Evolutionary conservation across 2,329 filamentous ascomycete species (phyloP).

Genomic region (Domatiomyces catenatus): DNA sequence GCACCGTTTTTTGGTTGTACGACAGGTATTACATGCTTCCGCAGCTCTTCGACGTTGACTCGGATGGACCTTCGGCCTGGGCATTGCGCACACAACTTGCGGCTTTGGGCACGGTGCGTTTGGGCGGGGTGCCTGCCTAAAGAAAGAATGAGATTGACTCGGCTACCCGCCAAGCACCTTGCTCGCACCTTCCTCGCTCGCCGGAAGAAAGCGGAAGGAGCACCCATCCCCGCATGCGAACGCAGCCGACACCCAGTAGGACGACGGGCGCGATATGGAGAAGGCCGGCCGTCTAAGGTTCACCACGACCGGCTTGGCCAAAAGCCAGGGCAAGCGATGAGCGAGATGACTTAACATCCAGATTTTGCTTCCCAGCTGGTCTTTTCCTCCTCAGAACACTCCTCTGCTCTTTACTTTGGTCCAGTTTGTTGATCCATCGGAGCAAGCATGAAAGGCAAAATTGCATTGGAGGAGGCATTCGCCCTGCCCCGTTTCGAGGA

Average conservation of each 20-base stretch:
- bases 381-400: neutral
- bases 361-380: neutral
- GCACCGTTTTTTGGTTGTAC: slow-evolving; percentile 37
- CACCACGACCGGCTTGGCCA: neutral
- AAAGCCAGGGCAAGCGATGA: neutral
- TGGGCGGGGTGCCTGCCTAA: neutral
- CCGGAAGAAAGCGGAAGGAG: no score
- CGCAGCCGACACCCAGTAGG: neutral
- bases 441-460: slow-evolving; percentile 2
- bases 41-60: slow-evolving; percentile 35
- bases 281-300: neutral
- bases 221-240: neutral
- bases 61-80: slow-evolving; percentile 36
- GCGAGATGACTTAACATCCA: neutral
- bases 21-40: slow-evolving; percentile 35
- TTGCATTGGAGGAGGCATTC: slow-evolving; percentile 13
- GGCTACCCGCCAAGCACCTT: neutral
- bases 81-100: slow-evolving; percentile 25
- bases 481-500: slow-evolving; percentile 36
- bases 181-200: no score
- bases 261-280: neutral
- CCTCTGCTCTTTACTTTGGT: neutral
- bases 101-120: neutral
- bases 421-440: neutral
- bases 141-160: neutral